phyloP scores from a whole-genome alignment of 257 asterid species.

The Plantago major region DNA sequence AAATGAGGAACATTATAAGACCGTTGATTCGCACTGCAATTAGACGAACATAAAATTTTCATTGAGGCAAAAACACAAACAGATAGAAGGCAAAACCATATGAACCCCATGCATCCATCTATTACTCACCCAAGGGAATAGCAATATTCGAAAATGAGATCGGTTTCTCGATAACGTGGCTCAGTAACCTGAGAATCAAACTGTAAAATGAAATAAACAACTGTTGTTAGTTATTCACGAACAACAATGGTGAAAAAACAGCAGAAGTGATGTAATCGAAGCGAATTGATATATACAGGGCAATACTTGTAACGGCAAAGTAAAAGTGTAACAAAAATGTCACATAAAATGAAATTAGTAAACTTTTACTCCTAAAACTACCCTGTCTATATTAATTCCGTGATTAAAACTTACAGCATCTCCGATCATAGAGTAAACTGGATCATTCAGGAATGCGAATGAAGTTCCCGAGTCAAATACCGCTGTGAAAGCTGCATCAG shows the following conservation, averaged over 20 bases:
- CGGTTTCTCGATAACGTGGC: conserved; percentile 41
- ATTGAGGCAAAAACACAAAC: background rate
- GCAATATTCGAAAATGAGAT: conserved; percentile 68
- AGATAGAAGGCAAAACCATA: background rate
- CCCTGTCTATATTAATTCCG: too few species aligned
- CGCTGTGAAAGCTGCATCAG: conserved; percentile 47
- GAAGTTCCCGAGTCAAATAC: conserved; percentile 93
- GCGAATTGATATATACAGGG: too few species aligned
- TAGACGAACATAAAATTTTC: background rate
- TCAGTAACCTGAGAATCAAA: conserved; percentile 53
- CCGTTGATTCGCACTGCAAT: conserved; percentile 52
- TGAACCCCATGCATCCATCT: too few species aligned
- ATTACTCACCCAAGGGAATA: conserved; percentile 53
- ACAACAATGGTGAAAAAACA: background rate
- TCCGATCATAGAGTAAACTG: conserved; percentile 58
- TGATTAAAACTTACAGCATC: conserved; percentile 45
- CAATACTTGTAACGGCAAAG: too few species aligned
- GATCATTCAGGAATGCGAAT: conserved; percentile 75
- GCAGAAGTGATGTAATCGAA: background rate
- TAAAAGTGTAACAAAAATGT: too few species aligned
- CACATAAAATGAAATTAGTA: too few species aligned
- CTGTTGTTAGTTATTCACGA: background rate
- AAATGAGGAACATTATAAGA: conserved; percentile 38
- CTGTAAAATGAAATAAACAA: conserved; percentile 36
- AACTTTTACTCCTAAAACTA: too few species aligned